phyloP scores from a whole-genome alignment of 2,329 filamentous ascomycete species.

The Monilinia laxa region DNA sequence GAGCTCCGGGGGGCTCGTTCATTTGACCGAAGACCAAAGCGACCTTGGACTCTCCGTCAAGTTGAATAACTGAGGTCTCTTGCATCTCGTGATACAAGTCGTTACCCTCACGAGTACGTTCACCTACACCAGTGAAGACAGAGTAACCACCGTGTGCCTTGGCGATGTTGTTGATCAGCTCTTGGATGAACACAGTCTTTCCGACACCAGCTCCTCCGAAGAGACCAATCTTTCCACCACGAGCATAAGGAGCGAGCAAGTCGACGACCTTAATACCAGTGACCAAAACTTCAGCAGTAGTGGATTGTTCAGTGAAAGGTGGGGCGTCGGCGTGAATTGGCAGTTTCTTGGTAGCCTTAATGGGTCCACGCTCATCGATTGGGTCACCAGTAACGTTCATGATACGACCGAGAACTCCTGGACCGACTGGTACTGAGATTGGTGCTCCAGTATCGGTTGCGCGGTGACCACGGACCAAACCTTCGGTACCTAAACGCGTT shows the following conservation, averaged over 20 bases:
- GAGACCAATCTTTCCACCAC: constrained; percentile 99
- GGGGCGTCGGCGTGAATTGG: constrained; percentile 96
- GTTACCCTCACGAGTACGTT: constrained; percentile 99
- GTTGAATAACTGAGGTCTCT: constrained; percentile 98
- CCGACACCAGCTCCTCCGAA: constrained; percentile 99
- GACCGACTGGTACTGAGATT: constrained; percentile 95
- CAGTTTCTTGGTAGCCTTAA: constrained; percentile 84
- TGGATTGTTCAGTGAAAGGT: constrained; percentile 92
- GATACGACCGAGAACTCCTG: constrained; percentile 94
- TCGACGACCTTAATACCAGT: constrained; percentile 99
- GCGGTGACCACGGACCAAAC: constrained; percentile 90
- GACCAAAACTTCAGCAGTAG: constrained; percentile 90
- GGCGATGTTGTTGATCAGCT: constrained; percentile 99
- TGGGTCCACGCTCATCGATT: constrained; percentile 98
- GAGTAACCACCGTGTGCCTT: constrained; percentile 99
- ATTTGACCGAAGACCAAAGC: constrained; percentile 99
- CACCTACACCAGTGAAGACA: constrained; percentile 99
- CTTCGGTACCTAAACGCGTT: constrained; percentile 78
- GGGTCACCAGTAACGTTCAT: constrained; percentile 99
- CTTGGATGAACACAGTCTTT: constrained; percentile 99
- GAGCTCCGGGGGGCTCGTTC: constrained; percentile 99
- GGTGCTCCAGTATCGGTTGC: constrained; percentile 87
- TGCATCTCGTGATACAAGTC: constrained; percentile 99
- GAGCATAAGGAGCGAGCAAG: constrained; percentile 95
- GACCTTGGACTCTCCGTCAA: constrained; percentile 99